Evolutionary conservation across 345 rosid species (phyloP).

Genomic region (Syzygium jambos): DNA sequence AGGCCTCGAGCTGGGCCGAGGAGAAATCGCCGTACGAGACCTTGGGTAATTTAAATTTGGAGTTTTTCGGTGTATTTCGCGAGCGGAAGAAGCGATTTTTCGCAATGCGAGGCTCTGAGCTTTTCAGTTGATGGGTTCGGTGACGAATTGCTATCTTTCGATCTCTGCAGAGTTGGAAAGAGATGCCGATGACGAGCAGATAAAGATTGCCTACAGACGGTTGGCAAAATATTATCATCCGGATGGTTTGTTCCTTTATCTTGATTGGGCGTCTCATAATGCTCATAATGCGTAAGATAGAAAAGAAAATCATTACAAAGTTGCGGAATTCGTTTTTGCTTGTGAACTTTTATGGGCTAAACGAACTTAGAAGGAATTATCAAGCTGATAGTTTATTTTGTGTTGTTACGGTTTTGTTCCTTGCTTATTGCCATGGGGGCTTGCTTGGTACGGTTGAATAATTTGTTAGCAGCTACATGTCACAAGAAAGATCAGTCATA

Average conservation of each 20-base stretch:
- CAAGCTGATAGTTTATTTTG: background rate
- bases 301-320: background rate
- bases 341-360: background rate
- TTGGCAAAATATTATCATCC: slow-evolving; percentile 95
- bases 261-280: background rate
- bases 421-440: background rate
- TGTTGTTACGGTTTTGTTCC: background rate
- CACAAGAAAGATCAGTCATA: background rate
- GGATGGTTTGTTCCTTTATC: slow-evolving; percentile 52
- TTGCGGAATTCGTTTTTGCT: background rate
- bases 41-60: slow-evolving; percentile 40
- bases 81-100: background rate
- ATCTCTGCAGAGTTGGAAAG: slow-evolving; percentile 57
- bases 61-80: background rate
- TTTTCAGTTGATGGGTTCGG: background rate
- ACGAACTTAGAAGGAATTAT: background rate
- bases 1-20: slow-evolving; percentile 63
- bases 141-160: background rate
- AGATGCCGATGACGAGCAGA: slow-evolving; percentile 78
- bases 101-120: slow-evolving; percentile 1
- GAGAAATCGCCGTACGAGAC: slow-evolving; percentile 87
- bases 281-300: background rate
- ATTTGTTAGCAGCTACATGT: background rate
- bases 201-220: slow-evolving; percentile 79
- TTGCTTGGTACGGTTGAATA: background rate